These are phyloP conservation scores for Trichoderma erinaceum DNA, from an alignment of 495 filamentous ascomycete genomes.

Conservation along the genomic window DNA sequence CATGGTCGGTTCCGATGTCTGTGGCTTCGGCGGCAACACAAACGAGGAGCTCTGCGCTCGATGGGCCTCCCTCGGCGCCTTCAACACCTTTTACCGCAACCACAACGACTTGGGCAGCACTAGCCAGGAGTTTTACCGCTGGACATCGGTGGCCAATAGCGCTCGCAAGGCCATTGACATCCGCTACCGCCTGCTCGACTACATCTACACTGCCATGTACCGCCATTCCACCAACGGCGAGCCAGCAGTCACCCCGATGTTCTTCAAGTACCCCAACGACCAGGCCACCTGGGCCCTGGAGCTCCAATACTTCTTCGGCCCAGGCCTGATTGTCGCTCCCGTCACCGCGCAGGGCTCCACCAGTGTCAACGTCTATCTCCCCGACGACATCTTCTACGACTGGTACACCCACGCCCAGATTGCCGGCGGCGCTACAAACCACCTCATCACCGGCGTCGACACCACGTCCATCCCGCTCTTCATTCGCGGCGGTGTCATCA, in stretches of 20 bases:
- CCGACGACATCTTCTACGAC: constrained; percentile 72
- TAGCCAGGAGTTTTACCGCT: constrained; percentile 77
- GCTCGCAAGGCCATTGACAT: constrained; percentile 67
- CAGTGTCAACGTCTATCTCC: constrained; percentile 65
- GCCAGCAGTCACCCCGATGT: constrained; percentile 64
- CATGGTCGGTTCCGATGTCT: constrained; percentile 77
- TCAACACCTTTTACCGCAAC: constrained; percentile 78
- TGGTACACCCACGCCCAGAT: constrained; percentile 58
- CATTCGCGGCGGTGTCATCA: constrained; percentile 62
- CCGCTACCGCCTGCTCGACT: constrained; percentile 71
- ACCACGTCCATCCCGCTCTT: constrained; percentile 67
- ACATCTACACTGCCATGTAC: constrained; percentile 73
- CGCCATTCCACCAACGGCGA: constrained; percentile 59
- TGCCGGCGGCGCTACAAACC: constrained; percentile 46
- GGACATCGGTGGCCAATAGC: constrained; percentile 56
- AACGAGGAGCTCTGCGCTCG: constrained; percentile 76
- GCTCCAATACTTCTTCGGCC: constrained; percentile 69
- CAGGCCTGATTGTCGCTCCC: constrained; percentile 64
- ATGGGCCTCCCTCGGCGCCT: constrained; percentile 77
- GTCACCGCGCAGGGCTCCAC: constrained; percentile 60
- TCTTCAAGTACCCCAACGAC: constrained; percentile 66
- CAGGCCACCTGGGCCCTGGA: constrained; percentile 53
- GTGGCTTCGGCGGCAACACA: constrained; percentile 66
- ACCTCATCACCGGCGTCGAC: constrained; percentile 48
- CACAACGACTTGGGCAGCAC: constrained; percentile 39